A percentile compares a stretch with the other conserved stretches of the same genome.
Conservation (phyloP, 2,329 filamentous ascomycete species). For the Chaetothyriales sp. region DNA sequence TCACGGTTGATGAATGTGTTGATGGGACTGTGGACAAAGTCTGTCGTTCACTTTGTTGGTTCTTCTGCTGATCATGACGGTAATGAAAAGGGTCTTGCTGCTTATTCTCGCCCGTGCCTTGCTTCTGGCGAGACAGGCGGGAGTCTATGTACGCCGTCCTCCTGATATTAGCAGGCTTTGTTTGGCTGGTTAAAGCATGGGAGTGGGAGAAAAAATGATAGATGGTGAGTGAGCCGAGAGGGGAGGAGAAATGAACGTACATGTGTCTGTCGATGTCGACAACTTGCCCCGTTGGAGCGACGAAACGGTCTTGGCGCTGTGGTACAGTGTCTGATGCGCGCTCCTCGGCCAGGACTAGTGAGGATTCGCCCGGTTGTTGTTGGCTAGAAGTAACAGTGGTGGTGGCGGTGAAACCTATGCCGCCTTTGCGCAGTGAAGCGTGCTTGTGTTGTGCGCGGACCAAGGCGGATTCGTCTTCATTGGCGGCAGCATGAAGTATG, state of each 20-base stretch:
- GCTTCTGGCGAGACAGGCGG: neutral
- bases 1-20: neutral
- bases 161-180: slow-evolving; percentile 42
- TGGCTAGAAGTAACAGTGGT: slow-evolving; percentile 1
- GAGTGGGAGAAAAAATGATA: neutral
- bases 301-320: slow-evolving; percentile 35
- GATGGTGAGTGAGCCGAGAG: neutral
- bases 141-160: slow-evolving; percentile 56
- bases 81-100: neutral
- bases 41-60: neutral
- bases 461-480: slow-evolving; percentile 2
- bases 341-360: slow-evolving; percentile 8
- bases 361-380: neutral
- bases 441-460: slow-evolving; percentile 7
- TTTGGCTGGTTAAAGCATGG: slow-evolving; percentile 5
- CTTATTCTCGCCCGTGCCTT: neutral
- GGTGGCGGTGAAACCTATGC: slow-evolving; percentile 12
- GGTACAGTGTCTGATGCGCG: slow-evolving; percentile 27
- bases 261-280: slow-evolving; percentile 49
- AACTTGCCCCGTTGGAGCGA: slow-evolving; percentile 44
- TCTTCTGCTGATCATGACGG: neutral
- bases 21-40: neutral
- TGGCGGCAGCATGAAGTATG: neutral
- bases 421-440: slow-evolving; percentile 4
- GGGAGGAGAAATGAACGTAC: slow-evolving; percentile 33